Conservation (phyloP, 2,329 filamentous ascomycete genomes). For the Claviceps pusilla region DNA sequence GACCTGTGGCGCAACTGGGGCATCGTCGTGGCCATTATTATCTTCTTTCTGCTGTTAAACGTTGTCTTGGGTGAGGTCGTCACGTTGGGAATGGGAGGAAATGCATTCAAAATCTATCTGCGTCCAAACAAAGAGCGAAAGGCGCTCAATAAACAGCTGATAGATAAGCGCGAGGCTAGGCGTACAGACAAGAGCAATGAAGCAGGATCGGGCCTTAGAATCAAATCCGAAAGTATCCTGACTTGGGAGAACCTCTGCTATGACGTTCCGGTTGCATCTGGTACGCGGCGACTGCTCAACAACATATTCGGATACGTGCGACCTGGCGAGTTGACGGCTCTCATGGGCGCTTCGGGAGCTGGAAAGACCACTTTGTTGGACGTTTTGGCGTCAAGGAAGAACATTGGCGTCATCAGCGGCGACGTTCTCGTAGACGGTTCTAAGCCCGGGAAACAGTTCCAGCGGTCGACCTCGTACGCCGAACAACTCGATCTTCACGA, state of each 20-base stretch:
- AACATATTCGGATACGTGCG: constrained; percentile 54
- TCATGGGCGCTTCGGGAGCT: constrained; percentile 75
- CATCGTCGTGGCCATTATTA: constrained; percentile 61
- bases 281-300: constrained; percentile 39
- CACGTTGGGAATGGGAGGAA: constrained; percentile 67
- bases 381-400: constrained; percentile 49
- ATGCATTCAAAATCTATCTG: constrained; percentile 60
- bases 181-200: constrained; percentile 31
- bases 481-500: constrained; percentile 50
- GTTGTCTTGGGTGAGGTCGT: constrained; percentile 66
- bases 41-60: constrained; percentile 61
- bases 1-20: constrained; percentile 76
- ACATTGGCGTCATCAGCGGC: constrained; percentile 43
- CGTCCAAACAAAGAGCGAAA: constrained; percentile 54
- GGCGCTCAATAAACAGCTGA: constrained; percentile 47
- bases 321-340: constrained; percentile 60
- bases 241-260: constrained; percentile 83
- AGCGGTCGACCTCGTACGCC: constrained; percentile 46
- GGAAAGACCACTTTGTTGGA: constrained; percentile 79
- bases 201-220: constrained; percentile 34
- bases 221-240: constrained; percentile 50
- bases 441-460: constrained; percentile 44
- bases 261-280: constrained; percentile 45
- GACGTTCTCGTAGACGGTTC: constrained; percentile 42
- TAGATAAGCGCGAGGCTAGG: constrained; percentile 42